Base-by-base conservation (phyloP, 1,284 basidiomycete species). In the Lentinula novae-zelandiae region DNA sequence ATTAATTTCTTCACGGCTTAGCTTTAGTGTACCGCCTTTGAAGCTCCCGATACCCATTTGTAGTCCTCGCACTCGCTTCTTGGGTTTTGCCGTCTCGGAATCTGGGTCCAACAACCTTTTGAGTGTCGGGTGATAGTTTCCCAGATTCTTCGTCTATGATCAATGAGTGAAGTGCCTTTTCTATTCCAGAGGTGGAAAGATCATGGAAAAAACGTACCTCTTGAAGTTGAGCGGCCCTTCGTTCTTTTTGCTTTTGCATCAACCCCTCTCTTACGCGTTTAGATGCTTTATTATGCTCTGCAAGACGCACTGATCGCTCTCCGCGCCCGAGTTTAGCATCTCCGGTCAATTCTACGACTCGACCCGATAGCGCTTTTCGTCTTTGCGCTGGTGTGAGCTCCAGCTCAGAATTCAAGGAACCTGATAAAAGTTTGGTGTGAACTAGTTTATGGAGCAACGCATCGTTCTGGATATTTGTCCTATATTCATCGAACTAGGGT, bases 1-100 rank as follows among this genome's bases (percentile, higher is more conserved):
- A 40, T 66, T 73, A 34, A 92, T 81, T 33, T 93, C 90, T 31
- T 81, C 76, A 65, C 72, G 77, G 62, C 80, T 82, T 15, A 93
- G 79, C 63, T 80, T 84, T 60, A 93, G 75, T 22, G 83, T 78
- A 12, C 91, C 91, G 44, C 81, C 81, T 60, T 75, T 79, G 69
- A 90, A 92, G 62, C 78, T 87, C 5, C 90, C 90, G n/a, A 93
- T 78, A 1, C 91, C 90, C 85, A 91, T 86, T 63, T 78, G 77
- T 39, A 93, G 70, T 2, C 90, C 91, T 66, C 82, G 79, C 42
- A 82, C 78, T 63, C 90, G 76, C 66, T 82, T 86, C 62, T 74
- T 77, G 38, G 64, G 68, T 15, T 70, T 66, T 10, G 67, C 68
- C 31, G 68, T 64, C 31, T 71, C 64, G 3, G 72, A 72, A 17